Conservation (phyloP, 2,329 filamentous ascomycete species). For the Paecilomyces dactylethromorphus region DNA sequence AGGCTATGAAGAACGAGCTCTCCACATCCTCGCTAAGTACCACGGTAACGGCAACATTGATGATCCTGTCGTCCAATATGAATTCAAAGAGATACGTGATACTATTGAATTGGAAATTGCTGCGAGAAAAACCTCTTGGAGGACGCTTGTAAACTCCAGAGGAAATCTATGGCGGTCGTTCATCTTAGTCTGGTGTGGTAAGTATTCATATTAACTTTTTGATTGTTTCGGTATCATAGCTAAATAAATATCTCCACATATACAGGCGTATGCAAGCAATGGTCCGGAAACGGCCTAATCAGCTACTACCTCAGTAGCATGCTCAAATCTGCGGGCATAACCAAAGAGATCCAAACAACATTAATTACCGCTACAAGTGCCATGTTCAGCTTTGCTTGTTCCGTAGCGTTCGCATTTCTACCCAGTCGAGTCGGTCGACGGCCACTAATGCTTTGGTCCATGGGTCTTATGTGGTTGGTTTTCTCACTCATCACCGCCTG, state of each 20-base stretch:
- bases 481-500: conserved; percentile 7
- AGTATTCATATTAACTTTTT: background rate
- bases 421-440: conserved; percentile 39
- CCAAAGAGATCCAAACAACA: conserved; percentile 40
- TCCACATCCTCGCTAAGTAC: background rate
- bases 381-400: conserved; percentile 50
- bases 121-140: background rate
- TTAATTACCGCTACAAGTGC: conserved; percentile 51
- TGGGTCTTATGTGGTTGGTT: conserved; percentile 8
- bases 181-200: background rate
- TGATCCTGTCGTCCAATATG: background rate
- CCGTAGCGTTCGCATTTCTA: conserved; percentile 49
- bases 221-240: background rate
- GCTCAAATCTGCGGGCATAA: conserved; percentile 46
- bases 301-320: conserved; percentile 53
- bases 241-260: background rate
- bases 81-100: background rate
- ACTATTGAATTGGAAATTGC: background rate
- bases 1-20: background rate
- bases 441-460: conserved; percentile 35
- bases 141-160: background rate
- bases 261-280: conserved; percentile 9
- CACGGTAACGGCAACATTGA: background rate
- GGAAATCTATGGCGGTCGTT: background rate
- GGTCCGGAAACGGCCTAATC: conserved; percentile 23